Base-by-base conservation (phyloP, 805 yeast genomes). In the Metschnikowia matae region DNA sequence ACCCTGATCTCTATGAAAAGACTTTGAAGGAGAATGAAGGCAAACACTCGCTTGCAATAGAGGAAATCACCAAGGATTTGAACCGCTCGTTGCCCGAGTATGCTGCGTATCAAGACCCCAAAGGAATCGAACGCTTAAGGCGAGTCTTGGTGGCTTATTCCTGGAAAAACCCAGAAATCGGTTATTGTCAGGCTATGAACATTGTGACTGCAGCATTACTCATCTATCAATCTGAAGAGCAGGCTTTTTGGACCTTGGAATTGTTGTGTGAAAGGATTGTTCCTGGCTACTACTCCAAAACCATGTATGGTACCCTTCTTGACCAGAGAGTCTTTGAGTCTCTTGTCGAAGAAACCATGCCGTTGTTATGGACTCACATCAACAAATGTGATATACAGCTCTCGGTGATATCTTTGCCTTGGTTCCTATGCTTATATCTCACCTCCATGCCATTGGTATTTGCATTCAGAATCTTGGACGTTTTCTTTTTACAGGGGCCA, bases 151-250 rank as follows among this genome's bases (percentile, higher is more conserved):
- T 95, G 0, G 97, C 97, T 0, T 94, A 91, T 62, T 88, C 97
- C 0, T 94, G 98, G 97, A 88, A 87, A 56, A 90, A 91, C 64
- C 97, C 96, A 0, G 96, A 92, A 39, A 89, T 94, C 23, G 99
- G 99, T 0, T 94, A 94, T 66, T 94, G 99, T 65, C 99, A 94
- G 67, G 99, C 98, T 1, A 94, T 95, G 99, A 94, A 94, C 64
- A 94, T 94, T 46, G 90, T 87, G 7, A 83, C 81, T 1, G 96
- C 96, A 1, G 91, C 89, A 0, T 66, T 87, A 48, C 69, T 87
- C 46, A 86, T 86, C 37, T 87, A 83, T 65, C 90, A 89, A 86
- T 86, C 95, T 7, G 99, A 94, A 66, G 99, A 92, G 57, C 98
- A 94, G 67, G 98, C 97, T 0, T 94, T 89, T 63, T 94, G 98